Evolutionary conservation across 2,329 filamentous ascomycete species (phyloP).

Genomic region (Monilinia laxa): DNA sequence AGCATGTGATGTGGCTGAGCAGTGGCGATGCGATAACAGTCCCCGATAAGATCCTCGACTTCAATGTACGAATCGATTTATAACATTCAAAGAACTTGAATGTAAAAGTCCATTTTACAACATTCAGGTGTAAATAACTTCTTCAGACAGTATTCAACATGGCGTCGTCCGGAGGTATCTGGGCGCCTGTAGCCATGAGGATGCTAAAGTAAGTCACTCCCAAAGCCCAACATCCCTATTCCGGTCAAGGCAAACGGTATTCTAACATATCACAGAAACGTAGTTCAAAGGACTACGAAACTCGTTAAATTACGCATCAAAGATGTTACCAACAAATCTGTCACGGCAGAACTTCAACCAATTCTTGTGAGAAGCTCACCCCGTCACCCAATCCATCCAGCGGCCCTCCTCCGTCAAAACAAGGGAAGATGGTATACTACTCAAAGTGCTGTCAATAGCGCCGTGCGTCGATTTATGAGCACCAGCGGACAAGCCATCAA

Average conservation of each 20-base stretch:
- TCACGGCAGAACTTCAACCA: slow-evolving; percentile 55
- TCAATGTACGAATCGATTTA: slow-evolving; percentile 1
- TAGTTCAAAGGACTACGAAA: slow-evolving; percentile 48
- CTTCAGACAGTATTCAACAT: slow-evolving; percentile 28
- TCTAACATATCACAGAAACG: slow-evolving; percentile 43
- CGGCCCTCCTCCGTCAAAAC: slow-evolving; percentile 61
- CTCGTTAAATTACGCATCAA: slow-evolving; percentile 48
- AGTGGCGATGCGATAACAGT: slow-evolving; percentile 22
- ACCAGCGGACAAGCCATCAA: slow-evolving; percentile 41
- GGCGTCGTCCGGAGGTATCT: slow-evolving; percentile 38
- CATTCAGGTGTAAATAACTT: slow-evolving; percentile 10
- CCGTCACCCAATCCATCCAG: slow-evolving; percentile 56
- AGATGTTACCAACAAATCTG: slow-evolving; percentile 43
- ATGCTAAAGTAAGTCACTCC: slow-evolving; percentile 36
- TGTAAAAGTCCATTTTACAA: no score
- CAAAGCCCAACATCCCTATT: neutral
- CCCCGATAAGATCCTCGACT: slow-evolving; percentile 18
- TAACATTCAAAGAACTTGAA: neutral
- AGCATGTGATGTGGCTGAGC: slow-evolving; percentile 13
- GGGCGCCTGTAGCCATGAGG: slow-evolving; percentile 40
- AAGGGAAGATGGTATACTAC: slow-evolving; percentile 65
- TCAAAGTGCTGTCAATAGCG: slow-evolving; percentile 52
- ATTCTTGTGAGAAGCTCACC: slow-evolving; percentile 56
- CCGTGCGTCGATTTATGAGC: slow-evolving; percentile 44
- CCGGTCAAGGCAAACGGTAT: slow-evolving; percentile 6